Percentiles rank a stretch among this genome's conserved stretches.
Conservation (phyloP, 352 stramenopile species). For the Aphanomyces cochlioides region DNA sequence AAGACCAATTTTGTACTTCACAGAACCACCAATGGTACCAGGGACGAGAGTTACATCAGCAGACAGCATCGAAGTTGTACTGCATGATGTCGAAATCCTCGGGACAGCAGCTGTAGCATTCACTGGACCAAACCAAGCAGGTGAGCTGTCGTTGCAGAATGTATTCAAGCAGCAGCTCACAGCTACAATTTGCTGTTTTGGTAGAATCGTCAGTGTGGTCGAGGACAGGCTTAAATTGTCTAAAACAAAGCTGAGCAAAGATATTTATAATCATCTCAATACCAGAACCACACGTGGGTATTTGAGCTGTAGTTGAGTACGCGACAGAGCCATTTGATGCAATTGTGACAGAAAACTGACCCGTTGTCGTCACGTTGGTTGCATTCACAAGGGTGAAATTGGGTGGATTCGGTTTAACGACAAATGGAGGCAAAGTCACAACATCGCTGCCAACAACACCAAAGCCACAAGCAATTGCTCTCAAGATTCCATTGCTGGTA, state of each 20-base stretch:
- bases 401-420: constrained; percentile 20
- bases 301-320: not conserved
- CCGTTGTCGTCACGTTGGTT: constrained; percentile 5
- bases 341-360: constrained; percentile 12
- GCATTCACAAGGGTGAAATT: constrained; percentile 1
- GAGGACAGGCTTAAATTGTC: not conserved
- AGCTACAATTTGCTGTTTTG: constrained; percentile 46
- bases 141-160: constrained; percentile 33
- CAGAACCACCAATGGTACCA: constrained; percentile 34
- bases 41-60: constrained; percentile 34
- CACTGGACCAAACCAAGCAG: constrained; percentile 34
- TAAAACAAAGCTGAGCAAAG: not conserved
- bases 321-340: not conserved
- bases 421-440: constrained; percentile 11
- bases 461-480: constrained; percentile 7
- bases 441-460: constrained; percentile 18
- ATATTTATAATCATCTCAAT: not conserved
- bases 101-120: constrained; percentile 32
- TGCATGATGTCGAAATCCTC: constrained; percentile 31
- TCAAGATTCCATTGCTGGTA: constrained; percentile 21
- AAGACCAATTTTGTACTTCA: constrained; percentile 37
- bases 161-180: constrained; percentile 45
- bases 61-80: constrained; percentile 35
- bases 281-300: not conserved
- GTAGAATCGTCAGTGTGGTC: constrained; percentile 30